Percentiles rank a stretch among this genome's conserved stretches.
phyloP scores from a whole-genome alignment of 2,329 filamentous ascomycete species.

The Chrysoporthe austroafricana region DNA sequence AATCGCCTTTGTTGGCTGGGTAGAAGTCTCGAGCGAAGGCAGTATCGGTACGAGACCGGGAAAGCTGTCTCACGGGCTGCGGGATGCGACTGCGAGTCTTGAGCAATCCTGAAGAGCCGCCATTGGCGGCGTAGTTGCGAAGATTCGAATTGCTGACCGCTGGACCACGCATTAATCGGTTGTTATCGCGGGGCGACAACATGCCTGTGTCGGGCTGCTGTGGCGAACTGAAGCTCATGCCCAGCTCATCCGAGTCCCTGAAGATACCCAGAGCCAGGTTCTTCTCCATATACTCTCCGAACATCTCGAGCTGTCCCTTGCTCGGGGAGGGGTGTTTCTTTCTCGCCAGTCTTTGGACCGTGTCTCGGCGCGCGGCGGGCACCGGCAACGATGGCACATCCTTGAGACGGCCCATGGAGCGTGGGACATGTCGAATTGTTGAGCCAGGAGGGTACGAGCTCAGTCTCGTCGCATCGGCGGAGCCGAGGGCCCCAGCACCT shows the following conservation, averaged over 20 bases:
- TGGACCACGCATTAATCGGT: slow-evolving; percentile 32
- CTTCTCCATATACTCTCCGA: slow-evolving; percentile 32
- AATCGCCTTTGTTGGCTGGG: slow-evolving; percentile 22
- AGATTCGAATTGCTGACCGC: slow-evolving; percentile 13
- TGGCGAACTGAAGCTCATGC: slow-evolving; percentile 27
- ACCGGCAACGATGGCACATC: slow-evolving; percentile 15
- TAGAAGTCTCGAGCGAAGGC: slow-evolving; percentile 24
- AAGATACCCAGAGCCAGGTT: slow-evolving; percentile 21
- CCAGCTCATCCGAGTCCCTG: slow-evolving; percentile 37
- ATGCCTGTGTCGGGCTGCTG: slow-evolving; percentile 3
- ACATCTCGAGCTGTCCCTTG: slow-evolving; percentile 45
- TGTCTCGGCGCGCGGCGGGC: slow-evolving; percentile 4
- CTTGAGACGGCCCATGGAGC: slow-evolving; percentile 23
- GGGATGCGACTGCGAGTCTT: slow-evolving; percentile 31
- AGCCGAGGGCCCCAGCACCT: background rate
- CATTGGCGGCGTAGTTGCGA: slow-evolving; percentile 15
- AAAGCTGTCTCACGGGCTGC: slow-evolving; percentile 29
- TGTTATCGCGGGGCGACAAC: slow-evolving; percentile 37
- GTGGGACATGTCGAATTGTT: slow-evolving; percentile 30
- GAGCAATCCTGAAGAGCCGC: slow-evolving; percentile 8
- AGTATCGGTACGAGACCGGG: slow-evolving; percentile 22
- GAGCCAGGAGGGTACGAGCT: slow-evolving; percentile 28
- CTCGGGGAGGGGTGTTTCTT: slow-evolving; percentile 53
- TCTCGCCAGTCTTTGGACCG: background rate
- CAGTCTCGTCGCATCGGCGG: slow-evolving; percentile 18